A percentile compares a stretch with the other conserved stretches of the same genome.
phyloP scores from a whole-genome alignment of 305 asterid genomes.

The Solanum hybrid region DNA sequence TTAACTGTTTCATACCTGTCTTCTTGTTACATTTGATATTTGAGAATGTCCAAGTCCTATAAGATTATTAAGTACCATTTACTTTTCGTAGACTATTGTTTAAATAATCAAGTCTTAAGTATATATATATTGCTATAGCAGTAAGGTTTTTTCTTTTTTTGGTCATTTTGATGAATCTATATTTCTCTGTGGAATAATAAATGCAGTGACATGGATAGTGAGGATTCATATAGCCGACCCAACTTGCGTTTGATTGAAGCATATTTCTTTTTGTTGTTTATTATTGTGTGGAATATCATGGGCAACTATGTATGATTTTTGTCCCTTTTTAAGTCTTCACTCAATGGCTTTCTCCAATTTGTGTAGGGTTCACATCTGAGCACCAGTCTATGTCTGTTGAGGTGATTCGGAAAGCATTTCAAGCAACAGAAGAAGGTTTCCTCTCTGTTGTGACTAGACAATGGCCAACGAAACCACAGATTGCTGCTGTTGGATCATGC shows the following conservation, averaged over 20 bases:
- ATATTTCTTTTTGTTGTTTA: not conserved
- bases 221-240: not conserved
- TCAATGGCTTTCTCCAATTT: conserved; percentile 4
- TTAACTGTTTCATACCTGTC: not conserved
- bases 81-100: not conserved
- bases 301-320: not conserved
- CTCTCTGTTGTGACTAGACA: conserved; percentile 61
- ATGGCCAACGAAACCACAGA: conserved; percentile 75
- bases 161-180: not conserved
- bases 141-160: not conserved
- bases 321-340: not conserved
- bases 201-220: not conserved
- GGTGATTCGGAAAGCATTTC: conserved; percentile 76
- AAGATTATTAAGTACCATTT: not conserved
- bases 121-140: not conserved
- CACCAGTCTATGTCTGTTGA: conserved; percentile 75
- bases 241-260: not conserved
- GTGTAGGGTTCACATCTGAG: conserved; percentile 68
- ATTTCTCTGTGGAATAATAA: not conserved
- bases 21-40: not conserved
- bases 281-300: not conserved
- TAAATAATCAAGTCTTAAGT: not conserved
- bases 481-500: conserved; percentile 96
- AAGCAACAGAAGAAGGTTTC: conserved; percentile 92
- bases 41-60: not conserved